These are phyloP conservation scores for Austropuccinia psidii DNA, from an alignment of 1,284 basidiomycete genomes.

Conservation along the genomic window DNA sequence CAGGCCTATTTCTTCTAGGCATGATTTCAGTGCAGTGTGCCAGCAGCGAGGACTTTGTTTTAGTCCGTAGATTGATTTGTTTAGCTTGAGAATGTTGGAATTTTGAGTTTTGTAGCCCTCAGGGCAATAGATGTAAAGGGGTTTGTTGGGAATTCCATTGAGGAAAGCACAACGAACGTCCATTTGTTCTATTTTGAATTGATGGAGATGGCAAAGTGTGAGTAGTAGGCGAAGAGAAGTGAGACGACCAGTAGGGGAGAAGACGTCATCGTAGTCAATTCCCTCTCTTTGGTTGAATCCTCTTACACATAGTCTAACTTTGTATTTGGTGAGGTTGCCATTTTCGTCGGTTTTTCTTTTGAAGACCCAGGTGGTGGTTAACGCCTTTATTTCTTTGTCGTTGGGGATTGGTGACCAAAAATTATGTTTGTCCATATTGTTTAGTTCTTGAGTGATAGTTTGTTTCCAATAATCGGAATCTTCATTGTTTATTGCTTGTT, in stretches of 20 bases:
- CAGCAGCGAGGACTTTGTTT: not conserved
- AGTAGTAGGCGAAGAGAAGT: conserved; percentile 48
- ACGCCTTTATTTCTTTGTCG: conserved; percentile 40
- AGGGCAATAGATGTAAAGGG: conserved; percentile 48
- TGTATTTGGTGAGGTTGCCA: conserved; percentile 46
- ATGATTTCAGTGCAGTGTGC: not conserved
- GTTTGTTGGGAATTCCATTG: conserved; percentile 50
- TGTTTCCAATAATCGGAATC: not conserved
- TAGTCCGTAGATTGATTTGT: not conserved
- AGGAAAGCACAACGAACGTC: conserved; percentile 52
- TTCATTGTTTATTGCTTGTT: not conserved
- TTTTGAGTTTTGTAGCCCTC: conserved; percentile 38
- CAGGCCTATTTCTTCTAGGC: not conserved
- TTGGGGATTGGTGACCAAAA: not conserved
- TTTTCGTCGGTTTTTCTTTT: conserved; percentile 47
- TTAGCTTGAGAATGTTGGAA: not conserved
- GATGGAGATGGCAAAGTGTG: conserved; percentile 47
- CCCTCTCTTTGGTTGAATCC: conserved; percentile 51
- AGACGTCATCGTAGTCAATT: conserved; percentile 51
- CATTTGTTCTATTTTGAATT: conserved; percentile 49
- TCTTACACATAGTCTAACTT: conserved; percentile 50
- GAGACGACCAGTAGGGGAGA: conserved; percentile 49
- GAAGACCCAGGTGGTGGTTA: conserved; percentile 48
- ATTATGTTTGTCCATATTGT: not conserved
- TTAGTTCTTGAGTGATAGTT: not conserved